Conservation (phyloP, 306 rosid species). For the Mimosa bimucronata region DNA sequence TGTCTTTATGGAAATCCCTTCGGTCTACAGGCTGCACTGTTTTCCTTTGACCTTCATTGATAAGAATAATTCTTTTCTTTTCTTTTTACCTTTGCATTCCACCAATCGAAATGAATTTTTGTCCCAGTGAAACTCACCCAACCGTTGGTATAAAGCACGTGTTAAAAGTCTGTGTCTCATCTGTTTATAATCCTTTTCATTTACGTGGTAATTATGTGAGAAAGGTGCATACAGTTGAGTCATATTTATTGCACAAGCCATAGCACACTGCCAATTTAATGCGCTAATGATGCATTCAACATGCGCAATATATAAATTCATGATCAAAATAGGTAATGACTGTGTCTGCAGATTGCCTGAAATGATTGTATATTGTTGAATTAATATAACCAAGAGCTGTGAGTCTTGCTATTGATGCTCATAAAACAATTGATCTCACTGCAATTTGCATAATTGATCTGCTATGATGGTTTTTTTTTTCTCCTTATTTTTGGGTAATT, state of each 20-base stretch:
- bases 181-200: constrained; percentile 10
- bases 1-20: not conserved
- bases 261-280: not conserved
- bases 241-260: not conserved
- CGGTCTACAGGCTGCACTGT: not conserved
- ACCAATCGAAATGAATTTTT: not conserved
- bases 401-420: not conserved
- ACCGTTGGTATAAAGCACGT: not conserved
- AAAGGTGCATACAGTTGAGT: not conserved
- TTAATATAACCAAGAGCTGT: not conserved
- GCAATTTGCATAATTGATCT: not conserved
- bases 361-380: not conserved
- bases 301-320: not conserved
- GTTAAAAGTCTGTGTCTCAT: not conserved
- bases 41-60: not conserved
- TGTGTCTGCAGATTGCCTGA: not conserved
- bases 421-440: not conserved
- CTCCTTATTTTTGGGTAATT: not conserved
- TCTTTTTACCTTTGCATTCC: not conserved
- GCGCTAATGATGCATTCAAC: not conserved
- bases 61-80: not conserved
- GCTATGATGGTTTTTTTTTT: not conserved
- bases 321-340: not conserved
- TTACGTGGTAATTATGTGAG: not conserved
- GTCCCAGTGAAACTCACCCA: not conserved